A percentile compares a stretch with the other conserved stretches of the same genome.
phyloP scores from a whole-genome alignment of 1,284 basidiomycete genomes.

The Cystobasidium sp. region DNA sequence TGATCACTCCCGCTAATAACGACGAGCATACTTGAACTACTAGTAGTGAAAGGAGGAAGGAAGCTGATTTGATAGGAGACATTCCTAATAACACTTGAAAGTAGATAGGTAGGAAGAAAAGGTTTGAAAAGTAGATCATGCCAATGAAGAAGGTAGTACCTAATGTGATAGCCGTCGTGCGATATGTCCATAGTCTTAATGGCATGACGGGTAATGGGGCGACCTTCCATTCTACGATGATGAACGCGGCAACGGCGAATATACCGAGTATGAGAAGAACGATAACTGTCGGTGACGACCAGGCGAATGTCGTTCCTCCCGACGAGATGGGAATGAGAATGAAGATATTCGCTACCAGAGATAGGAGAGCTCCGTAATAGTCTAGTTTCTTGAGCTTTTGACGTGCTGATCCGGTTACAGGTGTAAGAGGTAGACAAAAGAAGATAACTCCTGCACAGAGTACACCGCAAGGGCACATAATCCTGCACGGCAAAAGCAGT shows the following conservation, averaged over 20 bases:
- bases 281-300: slow-evolving; percentile 62
- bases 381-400: slow-evolving; percentile 70
- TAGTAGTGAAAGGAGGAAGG: slow-evolving; percentile 69
- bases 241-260: slow-evolving; percentile 65
- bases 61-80: slow-evolving; percentile 66
- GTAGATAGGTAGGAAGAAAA: slow-evolving; percentile 65
- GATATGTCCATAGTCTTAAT: slow-evolving; percentile 39
- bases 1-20: slow-evolving; percentile 63
- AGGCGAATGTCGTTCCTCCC: slow-evolving; percentile 59
- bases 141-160: slow-evolving; percentile 21
- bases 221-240: slow-evolving; percentile 73
- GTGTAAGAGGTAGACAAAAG: slow-evolving; percentile 21
- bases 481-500: slow-evolving; percentile 5
- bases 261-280: slow-evolving; percentile 67
- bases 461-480: slow-evolving; percentile 37
- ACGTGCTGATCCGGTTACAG: slow-evolving; percentile 3
- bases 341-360: slow-evolving; percentile 66
- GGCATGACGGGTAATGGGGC: slow-evolving; percentile 65
- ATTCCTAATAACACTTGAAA: slow-evolving; percentile 74
- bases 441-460: slow-evolving; percentile 14
- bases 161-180: slow-evolving; percentile 25
- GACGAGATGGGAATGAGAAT: slow-evolving; percentile 74
- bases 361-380: slow-evolving; percentile 67
- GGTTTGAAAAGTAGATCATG: slow-evolving; percentile 31
- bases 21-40: slow-evolving; percentile 57